Conservation (phyloP, 192 early-diverging fungal genomes). For the Dimargaris xerosporica region DNA sequence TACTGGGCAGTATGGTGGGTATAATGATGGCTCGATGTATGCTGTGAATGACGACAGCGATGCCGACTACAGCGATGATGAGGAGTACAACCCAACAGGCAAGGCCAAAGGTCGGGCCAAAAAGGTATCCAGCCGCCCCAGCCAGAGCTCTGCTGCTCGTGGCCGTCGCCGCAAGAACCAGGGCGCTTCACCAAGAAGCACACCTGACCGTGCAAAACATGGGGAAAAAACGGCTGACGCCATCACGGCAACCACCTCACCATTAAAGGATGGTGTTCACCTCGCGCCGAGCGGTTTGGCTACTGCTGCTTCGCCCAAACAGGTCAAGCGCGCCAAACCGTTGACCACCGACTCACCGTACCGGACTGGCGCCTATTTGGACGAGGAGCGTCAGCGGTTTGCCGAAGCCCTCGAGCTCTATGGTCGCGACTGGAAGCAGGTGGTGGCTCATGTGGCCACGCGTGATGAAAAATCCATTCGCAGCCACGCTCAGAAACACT, state of each 20-base stretch:
- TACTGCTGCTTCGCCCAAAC: not conserved
- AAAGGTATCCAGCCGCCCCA: too few relatives aligned
- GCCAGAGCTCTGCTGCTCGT: too few relatives aligned
- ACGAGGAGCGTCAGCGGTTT: constrained; percentile 59
- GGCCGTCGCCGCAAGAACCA: too few relatives aligned
- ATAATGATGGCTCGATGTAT: constrained; percentile 28
- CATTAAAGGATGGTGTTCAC: too few relatives aligned
- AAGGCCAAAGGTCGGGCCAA: too few relatives aligned
- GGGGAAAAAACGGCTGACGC: too few relatives aligned
- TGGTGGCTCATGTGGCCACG: constrained; percentile 57
- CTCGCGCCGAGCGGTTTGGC: too few relatives aligned
- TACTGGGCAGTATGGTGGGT: constrained; percentile 33
- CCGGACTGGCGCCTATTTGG: constrained; percentile 57
- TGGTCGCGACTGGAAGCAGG: constrained; percentile 71
- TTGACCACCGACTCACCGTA: constrained; percentile 24
- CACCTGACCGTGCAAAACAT: too few relatives aligned
- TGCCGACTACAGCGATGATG: constrained; percentile 5
- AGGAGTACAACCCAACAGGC: not conserved
- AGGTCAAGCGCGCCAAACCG: constrained; percentile 16
- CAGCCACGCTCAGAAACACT: constrained; percentile 83
- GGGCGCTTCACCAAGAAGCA: too few relatives aligned
- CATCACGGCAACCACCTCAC: too few relatives aligned
- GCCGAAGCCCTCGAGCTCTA: constrained; percentile 59
- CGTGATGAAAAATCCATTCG: constrained; percentile 71
- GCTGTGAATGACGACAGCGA: constrained; percentile 12